These are phyloP conservation scores for Apophysomyces ossiformis DNA, from an alignment of 371 early-diverging fungal genomes.

Conservation along the genomic window DNA sequence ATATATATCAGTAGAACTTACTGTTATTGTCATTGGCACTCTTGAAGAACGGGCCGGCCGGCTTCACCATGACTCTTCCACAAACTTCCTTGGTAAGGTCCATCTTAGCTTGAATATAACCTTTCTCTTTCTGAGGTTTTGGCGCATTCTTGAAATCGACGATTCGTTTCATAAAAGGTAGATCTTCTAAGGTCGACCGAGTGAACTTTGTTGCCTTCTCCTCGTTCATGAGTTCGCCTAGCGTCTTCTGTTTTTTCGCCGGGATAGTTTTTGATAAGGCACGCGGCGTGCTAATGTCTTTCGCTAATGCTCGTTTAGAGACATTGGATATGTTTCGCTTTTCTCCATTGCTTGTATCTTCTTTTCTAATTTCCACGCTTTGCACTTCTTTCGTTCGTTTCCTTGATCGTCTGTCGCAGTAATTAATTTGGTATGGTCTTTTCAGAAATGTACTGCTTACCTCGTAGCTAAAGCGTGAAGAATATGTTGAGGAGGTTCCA, in stretches of 20 bases:
- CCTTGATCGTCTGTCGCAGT: not conserved
- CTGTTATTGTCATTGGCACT: not conserved
- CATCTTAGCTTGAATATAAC: constrained; percentile 4
- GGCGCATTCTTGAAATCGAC: constrained; percentile 1
- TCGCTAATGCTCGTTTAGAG: not conserved
- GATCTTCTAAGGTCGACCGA: not conserved
- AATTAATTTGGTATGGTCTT: not conserved
- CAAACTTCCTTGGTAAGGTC: not conserved
- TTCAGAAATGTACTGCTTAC: not conserved
- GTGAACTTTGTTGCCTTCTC: constrained; percentile 1
- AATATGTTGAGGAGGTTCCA: not conserved
- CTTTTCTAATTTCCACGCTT: not conserved
- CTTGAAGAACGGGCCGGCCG: not conserved
- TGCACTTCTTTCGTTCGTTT: not conserved
- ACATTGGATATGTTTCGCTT: not conserved
- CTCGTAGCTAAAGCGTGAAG: not conserved
- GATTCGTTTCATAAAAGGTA: constrained; percentile 2
- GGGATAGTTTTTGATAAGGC: not conserved
- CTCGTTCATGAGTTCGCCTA: not conserved
- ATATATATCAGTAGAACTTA: not conserved
- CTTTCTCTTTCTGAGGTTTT: constrained; percentile 1
- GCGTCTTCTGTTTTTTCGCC: not conserved
- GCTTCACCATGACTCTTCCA: not conserved
- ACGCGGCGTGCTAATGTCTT: not conserved
- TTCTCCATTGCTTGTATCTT: not conserved